Conservation (phyloP, 2,329 filamentous ascomycete species). For the Corinectria fuckeliana region DNA sequence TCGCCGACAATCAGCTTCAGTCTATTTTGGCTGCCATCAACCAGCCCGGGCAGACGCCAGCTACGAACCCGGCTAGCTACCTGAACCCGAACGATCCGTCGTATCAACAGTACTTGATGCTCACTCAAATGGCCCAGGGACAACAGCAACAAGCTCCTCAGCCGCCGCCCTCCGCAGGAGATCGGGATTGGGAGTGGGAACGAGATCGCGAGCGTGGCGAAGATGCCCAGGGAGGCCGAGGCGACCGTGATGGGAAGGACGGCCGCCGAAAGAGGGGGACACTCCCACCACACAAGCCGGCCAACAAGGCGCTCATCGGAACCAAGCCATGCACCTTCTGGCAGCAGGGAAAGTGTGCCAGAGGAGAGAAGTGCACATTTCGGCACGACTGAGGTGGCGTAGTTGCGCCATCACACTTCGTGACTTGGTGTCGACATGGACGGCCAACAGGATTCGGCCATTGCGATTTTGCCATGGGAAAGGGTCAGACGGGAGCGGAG, state of each 20-base stretch:
- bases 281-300: slow-evolving; percentile 50
- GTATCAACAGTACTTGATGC: slow-evolving; percentile 49
- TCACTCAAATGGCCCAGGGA: slow-evolving; percentile 47
- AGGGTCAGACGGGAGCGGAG: slow-evolving; percentile 1
- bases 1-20: slow-evolving; percentile 49
- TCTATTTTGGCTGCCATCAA: slow-evolving; percentile 53
- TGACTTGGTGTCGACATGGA: slow-evolving; percentile 10
- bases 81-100: slow-evolving; percentile 48
- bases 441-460: slow-evolving; percentile 1
- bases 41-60: slow-evolving; percentile 34
- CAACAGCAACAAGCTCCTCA: slow-evolving; percentile 39
- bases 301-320: slow-evolving; percentile 65
- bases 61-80: slow-evolving; percentile 30
- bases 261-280: slow-evolving; percentile 50
- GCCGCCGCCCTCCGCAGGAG: slow-evolving; percentile 30
- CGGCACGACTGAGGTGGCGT: slow-evolving; percentile 61
- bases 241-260: slow-evolving; percentile 46
- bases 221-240: slow-evolving; percentile 40
- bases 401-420: slow-evolving; percentile 6
- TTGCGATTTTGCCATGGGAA: slow-evolving; percentile 1
- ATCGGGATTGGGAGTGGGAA: slow-evolving; percentile 44
- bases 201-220: slow-evolving; percentile 46
- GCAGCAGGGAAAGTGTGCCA: slow-evolving; percentile 73
- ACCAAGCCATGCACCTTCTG: slow-evolving; percentile 75
- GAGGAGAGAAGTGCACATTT: slow-evolving; percentile 77